Percentiles rank a stretch among this genome's conserved stretches.
Conservation (phyloP, 2,329 filamentous ascomycete species). For the Meredithiella fracta region DNA sequence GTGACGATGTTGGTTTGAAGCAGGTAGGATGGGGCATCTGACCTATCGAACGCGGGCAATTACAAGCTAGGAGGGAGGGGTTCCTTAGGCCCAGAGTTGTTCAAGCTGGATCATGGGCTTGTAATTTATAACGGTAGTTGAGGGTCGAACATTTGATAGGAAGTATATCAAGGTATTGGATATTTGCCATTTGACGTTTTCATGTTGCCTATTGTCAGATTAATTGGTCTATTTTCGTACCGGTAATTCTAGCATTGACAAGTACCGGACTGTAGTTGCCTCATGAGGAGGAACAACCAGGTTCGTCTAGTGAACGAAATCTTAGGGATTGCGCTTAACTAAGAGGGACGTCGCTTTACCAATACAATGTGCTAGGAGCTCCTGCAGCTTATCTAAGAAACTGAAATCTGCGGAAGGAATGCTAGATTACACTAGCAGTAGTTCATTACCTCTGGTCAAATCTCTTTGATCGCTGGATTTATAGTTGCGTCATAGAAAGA, state of each 20-base stretch:
- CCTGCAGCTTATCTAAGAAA: neutral
- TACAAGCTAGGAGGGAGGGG: neutral
- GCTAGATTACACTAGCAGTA: neutral
- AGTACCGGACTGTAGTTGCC: neutral
- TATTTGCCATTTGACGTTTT: too few species aligned
- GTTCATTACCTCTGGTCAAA: neutral
- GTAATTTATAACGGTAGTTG: too few species aligned
- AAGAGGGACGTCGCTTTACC: neutral
- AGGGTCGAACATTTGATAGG: too few species aligned
- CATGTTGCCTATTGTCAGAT: too few species aligned
- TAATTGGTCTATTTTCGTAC: too few species aligned
- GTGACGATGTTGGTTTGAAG: neutral
- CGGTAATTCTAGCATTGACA: neutral
- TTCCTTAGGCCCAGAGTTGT: neutral
- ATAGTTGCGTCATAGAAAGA: neutral
- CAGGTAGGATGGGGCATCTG: neutral
- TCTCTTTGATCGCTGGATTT: neutral
- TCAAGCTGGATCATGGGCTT: too few species aligned
- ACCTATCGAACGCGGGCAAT: conserved; percentile 3
- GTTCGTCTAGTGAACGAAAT: neutral
- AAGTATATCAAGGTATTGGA: too few species aligned
- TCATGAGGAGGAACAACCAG: neutral
- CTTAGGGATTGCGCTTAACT: neutral
- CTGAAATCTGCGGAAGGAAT: conserved; percentile 11
- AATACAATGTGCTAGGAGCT: neutral